Evolutionary conservation across 1,139 yeast species (phyloP), one percentile per base, ranked within the genome.

Genomic region (Pichia sp.): DNA sequence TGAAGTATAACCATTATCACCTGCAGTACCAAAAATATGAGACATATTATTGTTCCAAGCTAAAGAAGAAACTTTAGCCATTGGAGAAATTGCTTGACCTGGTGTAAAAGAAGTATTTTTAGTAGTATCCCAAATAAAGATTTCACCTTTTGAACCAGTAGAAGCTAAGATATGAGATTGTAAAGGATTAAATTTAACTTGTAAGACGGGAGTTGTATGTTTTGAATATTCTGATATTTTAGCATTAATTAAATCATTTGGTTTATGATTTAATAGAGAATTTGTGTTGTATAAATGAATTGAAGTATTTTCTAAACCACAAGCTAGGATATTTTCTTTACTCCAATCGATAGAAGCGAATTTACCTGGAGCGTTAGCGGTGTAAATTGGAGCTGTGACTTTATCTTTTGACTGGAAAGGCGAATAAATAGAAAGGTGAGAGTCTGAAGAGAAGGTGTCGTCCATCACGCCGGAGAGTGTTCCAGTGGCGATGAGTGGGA

Each of bases 391-490:
- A 27, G 75, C 56, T 3, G 89, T 83, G 47, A 59, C 63, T 45
- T 45, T 56, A 13, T 27, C 20, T 5, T 26, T 26, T 3, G 22
- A n/a, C 10, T 22, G 29, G n/a, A 87, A 74, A 7, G 84, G 72
- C 51, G 79, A 79, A 86, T 94, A 84, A 48, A 91, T 69, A 55
- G 87, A 93, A 47, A 91, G 67, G 23, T 74, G 66, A 4, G 96
- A 80, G 28, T 80, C 72, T 28, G 94, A 78, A 37, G 89, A 80
- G 63, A 89, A 88, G 57, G 83, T 78, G 38, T 84, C 85, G 58
- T 87, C 96, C 53, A 91, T 83, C 14, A 96, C 94, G 14, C 97
- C 97, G 1, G 97, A 91, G 18, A 86, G 86, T 0, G 96, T 83
- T 32, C 96, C 98, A 1, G 96, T 78, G 22, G 87, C 96, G 53